phyloP scores from a whole-genome alignment of 2,329 filamentous ascomycete genomes.

The Hymenoscyphus infarciens region DNA sequence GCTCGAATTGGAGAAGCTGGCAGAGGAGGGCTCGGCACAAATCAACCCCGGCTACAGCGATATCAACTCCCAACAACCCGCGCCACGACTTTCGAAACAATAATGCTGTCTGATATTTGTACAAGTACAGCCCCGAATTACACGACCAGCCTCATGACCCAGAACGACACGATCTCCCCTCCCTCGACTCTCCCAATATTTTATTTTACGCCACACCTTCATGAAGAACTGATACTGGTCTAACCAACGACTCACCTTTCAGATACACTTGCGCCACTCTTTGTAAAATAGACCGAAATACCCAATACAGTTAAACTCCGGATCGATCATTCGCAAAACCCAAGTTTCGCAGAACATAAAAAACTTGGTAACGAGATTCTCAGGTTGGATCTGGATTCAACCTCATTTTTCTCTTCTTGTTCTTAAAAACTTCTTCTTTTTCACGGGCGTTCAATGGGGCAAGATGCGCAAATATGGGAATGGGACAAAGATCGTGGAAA shows the following conservation, averaged over 20 bases:
- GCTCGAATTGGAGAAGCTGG: not conserved
- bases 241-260: not conserved
- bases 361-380: not conserved
- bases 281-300: conserved; percentile 4
- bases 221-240: not conserved
- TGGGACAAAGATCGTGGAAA: not conserved
- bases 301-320: not conserved
- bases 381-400: conserved; percentile 2
- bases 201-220: not conserved
- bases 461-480: not conserved
- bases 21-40: not conserved
- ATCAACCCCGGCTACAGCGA: not conserved
- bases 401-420: not conserved
- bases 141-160: not conserved
- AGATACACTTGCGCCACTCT: not conserved
- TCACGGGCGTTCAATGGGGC: not conserved
- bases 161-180: not conserved
- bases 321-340: not conserved
- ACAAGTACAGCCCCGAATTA: not conserved
- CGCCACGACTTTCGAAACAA: not conserved
- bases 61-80: not conserved
- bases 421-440: not conserved
- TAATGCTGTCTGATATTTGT: not conserved
- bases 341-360: not conserved
- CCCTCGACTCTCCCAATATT: not conserved